phyloP scores from a whole-genome alignment of 2,329 filamentous ascomycete genomes.

The Ophiocordyceps robertsii region DNA sequence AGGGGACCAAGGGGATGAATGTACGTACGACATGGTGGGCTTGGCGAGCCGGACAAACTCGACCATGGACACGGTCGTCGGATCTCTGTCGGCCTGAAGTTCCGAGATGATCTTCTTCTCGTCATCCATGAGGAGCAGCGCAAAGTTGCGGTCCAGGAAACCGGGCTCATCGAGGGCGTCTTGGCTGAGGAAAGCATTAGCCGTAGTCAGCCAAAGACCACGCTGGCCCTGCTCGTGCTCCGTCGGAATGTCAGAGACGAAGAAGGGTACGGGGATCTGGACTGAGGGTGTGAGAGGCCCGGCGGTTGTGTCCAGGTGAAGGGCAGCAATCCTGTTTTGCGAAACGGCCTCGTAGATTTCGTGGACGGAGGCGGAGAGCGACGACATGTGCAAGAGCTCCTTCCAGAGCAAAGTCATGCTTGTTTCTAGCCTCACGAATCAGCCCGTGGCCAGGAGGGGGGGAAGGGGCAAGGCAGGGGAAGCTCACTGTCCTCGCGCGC shows the following conservation, averaged over 20 bases:
- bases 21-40: slow-evolving; percentile 46
- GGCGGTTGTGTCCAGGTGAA: slow-evolving; percentile 55
- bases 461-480: neutral
- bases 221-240: slow-evolving; percentile 55
- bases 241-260: slow-evolving; percentile 58
- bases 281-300: slow-evolving; percentile 48
- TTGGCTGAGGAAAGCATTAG: slow-evolving; percentile 59
- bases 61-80: slow-evolving; percentile 62
- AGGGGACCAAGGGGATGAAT: neutral
- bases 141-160: slow-evolving; percentile 74
- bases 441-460: neutral
- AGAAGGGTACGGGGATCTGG: slow-evolving; percentile 52
- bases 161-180: slow-evolving; percentile 53
- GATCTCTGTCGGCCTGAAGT: slow-evolving; percentile 64
- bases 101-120: slow-evolving; percentile 61
- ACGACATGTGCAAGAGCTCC: slow-evolving; percentile 58
- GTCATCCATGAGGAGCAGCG: slow-evolving; percentile 71
- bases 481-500: slow-evolving; percentile 52
- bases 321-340: slow-evolving; percentile 71
- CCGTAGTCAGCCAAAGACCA: slow-evolving; percentile 78
- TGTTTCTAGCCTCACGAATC: slow-evolving; percentile 23
- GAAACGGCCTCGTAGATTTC: slow-evolving; percentile 73
- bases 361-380: slow-evolving; percentile 68
- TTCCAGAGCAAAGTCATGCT: slow-evolving; percentile 56
- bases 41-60: slow-evolving; percentile 69